Conservation (phyloP, 805 yeast species). For the Suhomyces vadensis region DNA sequence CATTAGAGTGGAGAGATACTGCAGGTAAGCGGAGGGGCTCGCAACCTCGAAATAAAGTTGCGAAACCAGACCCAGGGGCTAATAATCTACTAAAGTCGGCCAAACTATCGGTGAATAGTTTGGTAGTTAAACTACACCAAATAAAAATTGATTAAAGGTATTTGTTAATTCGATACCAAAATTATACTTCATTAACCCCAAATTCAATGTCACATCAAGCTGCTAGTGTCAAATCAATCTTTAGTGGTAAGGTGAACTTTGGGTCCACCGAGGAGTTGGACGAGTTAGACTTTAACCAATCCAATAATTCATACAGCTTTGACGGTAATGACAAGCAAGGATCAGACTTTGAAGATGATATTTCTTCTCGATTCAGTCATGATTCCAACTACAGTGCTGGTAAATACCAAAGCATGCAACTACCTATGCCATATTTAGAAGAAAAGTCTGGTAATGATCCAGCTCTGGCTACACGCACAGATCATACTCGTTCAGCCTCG, state of each 20-base stretch:
- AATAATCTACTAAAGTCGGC: too few relatives aligned
- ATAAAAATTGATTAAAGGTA: too few relatives aligned
- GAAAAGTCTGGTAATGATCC: neutral
- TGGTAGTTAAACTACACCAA: too few relatives aligned
- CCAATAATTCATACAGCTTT: neutral
- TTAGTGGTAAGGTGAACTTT: conserved; percentile 34
- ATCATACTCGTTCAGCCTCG: neutral
- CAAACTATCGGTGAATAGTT: too few relatives aligned
- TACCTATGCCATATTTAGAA: neutral
- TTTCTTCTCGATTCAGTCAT: conserved; percentile 15
- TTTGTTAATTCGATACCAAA: too few relatives aligned
- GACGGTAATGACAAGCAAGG: neutral
- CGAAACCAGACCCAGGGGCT: too few relatives aligned
- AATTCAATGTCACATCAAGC: conserved; percentile 41
- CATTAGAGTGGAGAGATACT: neutral
- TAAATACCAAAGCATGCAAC: neutral
- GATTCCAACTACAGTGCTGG: conserved; percentile 17
- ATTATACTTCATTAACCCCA: neutral
- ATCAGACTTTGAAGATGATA: conserved; percentile 16
- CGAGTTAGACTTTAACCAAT: conserved; percentile 13
- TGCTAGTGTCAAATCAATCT: conserved; percentile 41
- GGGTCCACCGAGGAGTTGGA: conserved; percentile 28
- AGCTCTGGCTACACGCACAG: neutral
- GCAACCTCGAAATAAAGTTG: neutral
- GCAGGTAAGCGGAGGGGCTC: neutral